Percentiles rank a stretch among this genome's conserved stretches.
phyloP scores from a whole-genome alignment of 352 stramenopile genomes.

The Pythium insidiosum region DNA sequence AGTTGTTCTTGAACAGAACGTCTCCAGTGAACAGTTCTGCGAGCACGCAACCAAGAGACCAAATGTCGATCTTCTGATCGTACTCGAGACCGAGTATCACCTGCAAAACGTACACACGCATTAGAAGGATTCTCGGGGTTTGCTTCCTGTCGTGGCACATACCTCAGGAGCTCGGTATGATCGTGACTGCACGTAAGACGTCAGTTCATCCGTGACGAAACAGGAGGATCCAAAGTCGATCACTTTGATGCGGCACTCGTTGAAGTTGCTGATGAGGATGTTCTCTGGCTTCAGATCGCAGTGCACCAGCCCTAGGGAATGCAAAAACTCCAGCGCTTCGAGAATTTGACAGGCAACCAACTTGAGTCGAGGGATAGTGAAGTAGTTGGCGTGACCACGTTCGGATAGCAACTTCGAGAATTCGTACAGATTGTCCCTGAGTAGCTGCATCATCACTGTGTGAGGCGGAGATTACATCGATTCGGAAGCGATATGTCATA shows the following conservation, averaged over 20 bases:
- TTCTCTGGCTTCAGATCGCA: constrained; percentile 99
- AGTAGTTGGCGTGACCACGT: constrained; percentile 88
- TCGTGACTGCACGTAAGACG: constrained; percentile 96
- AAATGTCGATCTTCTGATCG: constrained; percentile 83
- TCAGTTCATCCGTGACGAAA: constrained; percentile 91
- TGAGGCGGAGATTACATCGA: no score
- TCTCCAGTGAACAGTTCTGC: constrained; percentile 85
- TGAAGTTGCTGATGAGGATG: constrained; percentile 87
- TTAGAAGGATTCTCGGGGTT: background rate
- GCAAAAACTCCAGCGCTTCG: constrained; percentile 77
- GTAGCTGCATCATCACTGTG: constrained; percentile 51
- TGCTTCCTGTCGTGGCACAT: constrained; percentile 7
- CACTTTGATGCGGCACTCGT: constrained; percentile 91
- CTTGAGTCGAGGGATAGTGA: constrained; percentile 89
- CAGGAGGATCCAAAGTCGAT: constrained; percentile 99
- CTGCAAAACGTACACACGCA: constrained; percentile 12
- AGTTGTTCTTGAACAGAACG: constrained; percentile 84
- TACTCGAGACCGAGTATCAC: constrained; percentile 95
- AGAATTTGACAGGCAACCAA: constrained; percentile 96
- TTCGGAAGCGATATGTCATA: no score
- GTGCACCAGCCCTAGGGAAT: constrained; percentile 92
- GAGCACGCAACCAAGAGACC: constrained; percentile 85
- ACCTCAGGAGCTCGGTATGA: constrained; percentile 97
- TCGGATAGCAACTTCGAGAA: constrained; percentile 87
- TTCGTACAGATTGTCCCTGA: constrained; percentile 97